A percentile compares a stretch with the other conserved stretches of the same genome.
phyloP scores from a whole-genome alignment of 176 grass and related monocot genomes.

The bread wheat (Triticum aestivum) region DNA sequence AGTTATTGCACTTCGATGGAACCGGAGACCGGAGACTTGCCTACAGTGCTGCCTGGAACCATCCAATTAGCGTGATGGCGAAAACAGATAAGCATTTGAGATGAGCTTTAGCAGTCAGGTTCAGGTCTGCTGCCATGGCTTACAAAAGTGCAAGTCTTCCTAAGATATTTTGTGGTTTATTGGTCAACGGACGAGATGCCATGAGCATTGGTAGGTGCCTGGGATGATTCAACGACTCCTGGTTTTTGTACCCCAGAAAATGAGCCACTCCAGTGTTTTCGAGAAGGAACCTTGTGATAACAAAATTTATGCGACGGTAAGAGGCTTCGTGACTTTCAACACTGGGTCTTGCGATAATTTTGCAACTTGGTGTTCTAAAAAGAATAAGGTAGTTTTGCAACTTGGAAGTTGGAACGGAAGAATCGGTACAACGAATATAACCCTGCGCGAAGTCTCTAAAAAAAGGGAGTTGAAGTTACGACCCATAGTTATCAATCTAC shows the following conservation, averaged over 20 bases:
- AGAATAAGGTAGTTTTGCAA: not conserved
- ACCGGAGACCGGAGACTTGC: not conserved
- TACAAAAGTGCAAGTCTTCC: not conserved
- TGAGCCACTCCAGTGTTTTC: not conserved
- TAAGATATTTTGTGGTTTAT: not conserved
- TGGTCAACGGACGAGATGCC: not conserved
- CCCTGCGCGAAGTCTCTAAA: not conserved
- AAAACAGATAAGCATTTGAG: not conserved
- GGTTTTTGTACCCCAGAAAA: not conserved
- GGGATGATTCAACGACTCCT: no score
- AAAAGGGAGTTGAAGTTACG: conserved; percentile 7
- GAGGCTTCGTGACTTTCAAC: not conserved
- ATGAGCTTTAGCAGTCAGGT: not conserved
- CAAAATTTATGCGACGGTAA: not conserved
- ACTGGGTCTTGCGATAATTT: not conserved
- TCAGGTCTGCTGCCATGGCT: not conserved
- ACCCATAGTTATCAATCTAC: not conserved
- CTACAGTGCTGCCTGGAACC: not conserved
- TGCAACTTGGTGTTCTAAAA: not conserved
- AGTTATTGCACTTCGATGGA: not conserved
- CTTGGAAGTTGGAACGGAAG: not conserved
- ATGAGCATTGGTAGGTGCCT: not conserved
- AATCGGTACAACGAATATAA: not conserved
- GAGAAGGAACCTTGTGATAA: not conserved
- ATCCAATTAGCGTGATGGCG: not conserved